Conservation (phyloP, 192 early-diverging fungal genomes). For the Funneliformis mosseae region DNA sequence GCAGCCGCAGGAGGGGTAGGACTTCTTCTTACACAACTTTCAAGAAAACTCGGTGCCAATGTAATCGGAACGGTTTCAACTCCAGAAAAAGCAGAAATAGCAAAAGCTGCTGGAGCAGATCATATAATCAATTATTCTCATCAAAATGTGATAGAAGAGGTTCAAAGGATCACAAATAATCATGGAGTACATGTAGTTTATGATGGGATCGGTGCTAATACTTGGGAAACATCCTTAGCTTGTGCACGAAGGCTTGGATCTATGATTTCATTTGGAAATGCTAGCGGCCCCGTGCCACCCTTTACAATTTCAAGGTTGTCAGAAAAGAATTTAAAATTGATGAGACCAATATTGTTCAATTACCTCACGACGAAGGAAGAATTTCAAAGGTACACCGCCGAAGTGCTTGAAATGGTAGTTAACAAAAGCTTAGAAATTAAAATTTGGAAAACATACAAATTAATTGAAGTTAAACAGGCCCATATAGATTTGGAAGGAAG, state of each 20-base stretch:
- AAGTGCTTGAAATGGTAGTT: conserved; percentile 63
- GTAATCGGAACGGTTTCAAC: conserved; percentile 88
- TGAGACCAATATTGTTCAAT: conserved; percentile 74
- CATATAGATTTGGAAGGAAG: conserved; percentile 77
- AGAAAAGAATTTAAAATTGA: conserved; percentile 72
- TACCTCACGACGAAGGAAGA: conserved; percentile 72
- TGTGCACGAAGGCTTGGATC: conserved; percentile 66
- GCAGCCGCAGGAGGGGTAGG: conserved; percentile 93
- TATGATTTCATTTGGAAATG: conserved; percentile 88
- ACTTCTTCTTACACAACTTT: conserved; percentile 74
- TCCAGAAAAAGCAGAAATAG: conserved; percentile 68
- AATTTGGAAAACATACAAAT: conserved; percentile 74
- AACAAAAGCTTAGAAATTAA: conserved; percentile 64
- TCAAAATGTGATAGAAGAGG: conserved; percentile 61
- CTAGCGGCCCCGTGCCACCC: conserved; percentile 76
- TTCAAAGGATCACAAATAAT: conserved; percentile 72
- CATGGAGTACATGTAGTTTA: conserved; percentile 80
- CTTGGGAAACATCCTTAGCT: conserved; percentile 74
- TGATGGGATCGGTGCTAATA: conserved; percentile 92
- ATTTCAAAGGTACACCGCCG: conserved; percentile 58
- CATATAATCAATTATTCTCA: conserved; percentile 71
- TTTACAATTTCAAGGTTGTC: conserved; percentile 60
- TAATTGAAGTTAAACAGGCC: conserved; percentile 74
- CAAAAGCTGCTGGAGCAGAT: conserved; percentile 64
- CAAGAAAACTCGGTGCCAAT: conserved; percentile 72